These are phyloP conservation scores for Thalassiosira livingstoniorum DNA, from an alignment of 352 stramenopile species.

Conservation along the genomic window DNA sequence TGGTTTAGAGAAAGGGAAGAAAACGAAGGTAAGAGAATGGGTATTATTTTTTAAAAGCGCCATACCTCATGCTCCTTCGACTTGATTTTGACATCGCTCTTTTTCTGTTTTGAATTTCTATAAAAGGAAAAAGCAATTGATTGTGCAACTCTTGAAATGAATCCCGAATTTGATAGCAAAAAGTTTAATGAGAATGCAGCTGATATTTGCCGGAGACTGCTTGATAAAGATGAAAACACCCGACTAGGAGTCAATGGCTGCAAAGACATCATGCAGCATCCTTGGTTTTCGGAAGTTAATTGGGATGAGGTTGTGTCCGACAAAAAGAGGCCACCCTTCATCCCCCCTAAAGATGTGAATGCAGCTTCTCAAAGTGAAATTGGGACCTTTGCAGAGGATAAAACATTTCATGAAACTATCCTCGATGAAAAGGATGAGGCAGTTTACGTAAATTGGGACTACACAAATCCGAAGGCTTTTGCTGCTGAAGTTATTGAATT, in stretches of 20 bases:
- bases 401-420: constrained; percentile 75
- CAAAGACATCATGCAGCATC: constrained; percentile 91
- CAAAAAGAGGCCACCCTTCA: constrained; percentile 81
- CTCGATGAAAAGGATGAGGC: constrained; percentile 77
- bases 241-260: constrained; percentile 90
- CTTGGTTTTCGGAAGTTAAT: constrained; percentile 90
- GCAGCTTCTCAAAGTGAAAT: constrained; percentile 85
- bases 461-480: constrained; percentile 82
- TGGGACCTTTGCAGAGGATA: constrained; percentile 84
- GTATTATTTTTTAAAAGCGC: constrained; percentile 15
- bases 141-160: constrained; percentile 88
- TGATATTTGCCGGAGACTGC: constrained; percentile 88
- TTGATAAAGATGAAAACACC: constrained; percentile 92
- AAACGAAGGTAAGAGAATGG: constrained; percentile 76
- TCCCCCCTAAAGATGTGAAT: constrained; percentile 88
- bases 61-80: neutral
- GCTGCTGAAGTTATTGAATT: constrained; percentile 85
- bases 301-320: constrained; percentile 88
- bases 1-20: constrained; percentile 89
- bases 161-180: constrained; percentile 85
- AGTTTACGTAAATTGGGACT: constrained; percentile 83
- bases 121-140: constrained; percentile 89
- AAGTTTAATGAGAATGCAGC: constrained; percentile 84
- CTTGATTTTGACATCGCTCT: constrained; percentile 2
- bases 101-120: neutral